phyloP scores from a whole-genome alignment of 140 eudicot genomes.

The Bidens hawaiensis region DNA sequence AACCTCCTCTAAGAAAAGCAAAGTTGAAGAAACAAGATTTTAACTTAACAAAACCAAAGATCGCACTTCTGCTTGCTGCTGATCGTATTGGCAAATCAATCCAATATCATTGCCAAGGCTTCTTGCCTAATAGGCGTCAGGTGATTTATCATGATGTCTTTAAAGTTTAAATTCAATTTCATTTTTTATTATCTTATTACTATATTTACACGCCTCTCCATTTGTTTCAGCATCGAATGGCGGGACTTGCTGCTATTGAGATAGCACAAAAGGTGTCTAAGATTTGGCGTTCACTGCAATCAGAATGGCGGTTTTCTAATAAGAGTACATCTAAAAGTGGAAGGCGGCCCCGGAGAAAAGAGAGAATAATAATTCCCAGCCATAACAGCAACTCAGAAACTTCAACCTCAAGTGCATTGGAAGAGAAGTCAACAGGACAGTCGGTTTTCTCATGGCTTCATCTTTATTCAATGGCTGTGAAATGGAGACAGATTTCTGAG shows the following conservation, averaged over 20 bases:
- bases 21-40: conserved; percentile 84
- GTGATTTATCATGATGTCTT: conserved; percentile 37
- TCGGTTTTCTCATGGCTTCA: conserved; percentile 81
- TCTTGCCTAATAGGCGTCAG: conserved; percentile 93
- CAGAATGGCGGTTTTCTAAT: conserved; percentile 73
- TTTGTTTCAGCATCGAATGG: conserved; percentile 90
- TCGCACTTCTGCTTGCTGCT: conserved; percentile 70
- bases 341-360: conserved; percentile 69
- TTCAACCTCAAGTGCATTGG: conserved; percentile 49
- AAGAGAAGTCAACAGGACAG: conserved; percentile 65
- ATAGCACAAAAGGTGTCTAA: conserved; percentile 89
- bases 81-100: conserved; percentile 81
- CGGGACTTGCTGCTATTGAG: conserved; percentile 97
- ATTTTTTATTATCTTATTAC: conserved; percentile 7
- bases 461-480: conserved; percentile 85
- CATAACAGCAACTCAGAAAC: conserved; percentile 62
- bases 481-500: conserved; percentile 98
- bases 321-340: conserved; percentile 60
- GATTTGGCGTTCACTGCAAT: conserved; percentile 84
- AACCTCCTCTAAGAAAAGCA: conserved; percentile 89
- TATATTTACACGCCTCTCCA: neutral
- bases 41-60: conserved; percentile 68
- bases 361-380: conserved; percentile 54
- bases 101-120: conserved; percentile 85
- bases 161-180: neutral